Base-by-base conservation (phyloP, 352 stramenopile species). In the Pythium phragmitis region DNA sequence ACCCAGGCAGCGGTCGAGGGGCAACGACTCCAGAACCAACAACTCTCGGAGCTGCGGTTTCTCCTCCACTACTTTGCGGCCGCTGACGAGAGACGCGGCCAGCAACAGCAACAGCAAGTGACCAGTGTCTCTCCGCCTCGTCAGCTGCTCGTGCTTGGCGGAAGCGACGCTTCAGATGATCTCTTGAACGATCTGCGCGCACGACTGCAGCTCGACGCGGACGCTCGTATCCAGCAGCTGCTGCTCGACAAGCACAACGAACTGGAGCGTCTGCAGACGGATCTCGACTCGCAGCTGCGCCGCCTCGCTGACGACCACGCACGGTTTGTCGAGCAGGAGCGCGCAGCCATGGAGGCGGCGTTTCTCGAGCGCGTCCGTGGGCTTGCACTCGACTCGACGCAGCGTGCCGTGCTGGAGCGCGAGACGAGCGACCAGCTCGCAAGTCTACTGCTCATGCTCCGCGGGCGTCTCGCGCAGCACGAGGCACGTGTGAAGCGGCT, bases 371-470 rank as follows among this genome's bases (percentile, higher is more conserved):
- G 65, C 9, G 43, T 71, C 65, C 60, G 58, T 9, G 65, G 77
- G 39, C 63, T 82, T 21, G 50, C 77, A 37, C 7, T 34, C 16
- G 45, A 7, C n/a, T 51, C 43, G 59, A 39, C 13, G 52, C 42
- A 54, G 12, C 57, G 50, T 7, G 21, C 4, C 3, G 57, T 63
- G 21, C 58, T 71, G 0, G 17, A 21, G 14, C 34, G 51, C 4
- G 74, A 84, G 41, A 77, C 81, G n/a, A 50, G 74, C 2, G 51
- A 52, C 5, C 82, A 91, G 53, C 56, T 88, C 7, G 36, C 74
- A 37, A 71, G 73, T 34, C 47, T 88, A 11, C 57, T 76, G 4
- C 47, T 88, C 21, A 85, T 87, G 79, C 75, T 89, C 0, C 26
- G 43, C 9, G 65, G 65, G 0, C 12, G 74, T 73, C 55, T 73